phyloP scores from a whole-genome alignment of 257 asterid species.

The Solanum paucissectum region DNA sequence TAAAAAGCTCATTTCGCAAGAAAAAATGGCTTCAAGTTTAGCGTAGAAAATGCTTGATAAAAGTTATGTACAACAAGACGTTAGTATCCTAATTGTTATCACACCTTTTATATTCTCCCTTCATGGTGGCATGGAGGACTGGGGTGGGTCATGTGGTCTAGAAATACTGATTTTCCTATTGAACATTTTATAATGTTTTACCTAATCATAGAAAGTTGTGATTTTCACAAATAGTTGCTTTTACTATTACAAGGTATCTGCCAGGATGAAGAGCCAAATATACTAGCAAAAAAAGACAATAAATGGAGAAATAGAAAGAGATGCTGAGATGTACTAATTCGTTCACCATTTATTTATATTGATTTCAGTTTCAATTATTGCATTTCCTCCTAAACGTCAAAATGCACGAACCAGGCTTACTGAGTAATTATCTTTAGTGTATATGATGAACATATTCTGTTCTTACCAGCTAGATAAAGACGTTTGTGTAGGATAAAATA shows the following conservation, averaged over 20 bases:
- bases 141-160: background rate
- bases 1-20: background rate
- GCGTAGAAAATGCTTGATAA: background rate
- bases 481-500: background rate
- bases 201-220: background rate
- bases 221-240: background rate
- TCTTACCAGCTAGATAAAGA: background rate
- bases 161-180: background rate
- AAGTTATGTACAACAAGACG: background rate
- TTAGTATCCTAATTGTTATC: background rate
- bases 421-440: background rate
- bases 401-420: background rate
- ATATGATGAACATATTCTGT: background rate
- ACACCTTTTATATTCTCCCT: background rate
- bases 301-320: background rate
- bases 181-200: background rate
- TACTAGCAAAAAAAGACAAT: background rate
- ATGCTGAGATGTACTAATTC: background rate
- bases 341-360: background rate
- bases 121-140: background rate
- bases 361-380: background rate
- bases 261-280: background rate
- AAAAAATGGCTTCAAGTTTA: background rate
- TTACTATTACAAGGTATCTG: background rate
- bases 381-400: background rate